A percentile compares a stretch with the other conserved stretches of the same genome.
Evolutionary conservation across 805 yeast species (phyloP).

Genomic region (Suhomyces sp.): DNA sequence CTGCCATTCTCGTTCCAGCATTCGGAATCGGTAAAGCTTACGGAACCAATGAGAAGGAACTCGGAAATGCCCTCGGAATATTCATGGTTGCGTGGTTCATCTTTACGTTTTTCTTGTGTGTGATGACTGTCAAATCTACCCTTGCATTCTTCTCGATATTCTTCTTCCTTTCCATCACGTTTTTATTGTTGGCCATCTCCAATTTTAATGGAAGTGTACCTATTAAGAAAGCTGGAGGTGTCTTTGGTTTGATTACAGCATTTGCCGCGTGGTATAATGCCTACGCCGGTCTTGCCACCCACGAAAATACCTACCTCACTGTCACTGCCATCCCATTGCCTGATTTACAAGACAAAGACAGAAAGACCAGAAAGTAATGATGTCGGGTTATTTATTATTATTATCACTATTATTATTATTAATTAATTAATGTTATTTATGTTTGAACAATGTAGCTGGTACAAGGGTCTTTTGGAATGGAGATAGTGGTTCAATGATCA

Average conservation of each 20-base stretch:
- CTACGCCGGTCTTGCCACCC: slow-evolving; percentile 51
- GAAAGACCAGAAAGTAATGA: no score
- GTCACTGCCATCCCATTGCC: slow-evolving; percentile 55
- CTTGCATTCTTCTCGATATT: slow-evolving; percentile 42
- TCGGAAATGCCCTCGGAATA: slow-evolving; percentile 37
- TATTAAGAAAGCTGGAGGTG: slow-evolving; percentile 43
- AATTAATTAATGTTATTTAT: no score
- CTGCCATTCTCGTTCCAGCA: slow-evolving; percentile 48
- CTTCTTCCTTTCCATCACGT: slow-evolving; percentile 41
- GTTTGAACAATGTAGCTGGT: no score
- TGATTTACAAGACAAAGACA: slow-evolving; percentile 18
- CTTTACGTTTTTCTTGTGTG: slow-evolving; percentile 42
- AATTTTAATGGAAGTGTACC: slow-evolving; percentile 29
- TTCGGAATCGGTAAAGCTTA: slow-evolving; percentile 41
- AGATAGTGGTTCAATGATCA: no score
- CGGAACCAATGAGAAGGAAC: slow-evolving; percentile 23
- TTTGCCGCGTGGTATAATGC: slow-evolving; percentile 47
- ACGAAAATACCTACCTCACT: slow-evolving; percentile 60
- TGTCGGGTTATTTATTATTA: no score
- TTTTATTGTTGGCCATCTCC: slow-evolving; percentile 40
- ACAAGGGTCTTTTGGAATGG: no score
- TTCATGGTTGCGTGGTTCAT: slow-evolving; percentile 45
- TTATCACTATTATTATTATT: no score
- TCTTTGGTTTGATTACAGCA: slow-evolving; percentile 42
- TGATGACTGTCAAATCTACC: slow-evolving; percentile 43